phyloP scores from a whole-genome alignment of 2,329 filamentous ascomycete genomes.

The Calonectria ilicicola region DNA sequence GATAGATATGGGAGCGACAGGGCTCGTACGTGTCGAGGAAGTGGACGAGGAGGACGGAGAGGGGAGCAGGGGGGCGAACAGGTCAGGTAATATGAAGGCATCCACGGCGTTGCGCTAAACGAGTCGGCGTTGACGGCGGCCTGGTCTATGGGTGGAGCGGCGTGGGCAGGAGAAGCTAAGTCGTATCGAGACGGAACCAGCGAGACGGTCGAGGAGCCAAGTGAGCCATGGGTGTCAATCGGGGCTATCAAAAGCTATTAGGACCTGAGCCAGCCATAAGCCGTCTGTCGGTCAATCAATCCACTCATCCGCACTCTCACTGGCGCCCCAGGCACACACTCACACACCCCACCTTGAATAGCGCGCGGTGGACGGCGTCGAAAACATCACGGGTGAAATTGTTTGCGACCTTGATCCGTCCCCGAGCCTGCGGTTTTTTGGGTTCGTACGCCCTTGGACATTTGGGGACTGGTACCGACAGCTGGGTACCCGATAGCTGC shows the following conservation, averaged over 20 bases:
- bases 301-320: not conserved
- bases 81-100: conserved; percentile 45
- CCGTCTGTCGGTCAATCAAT: not conserved
- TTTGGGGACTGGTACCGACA: conserved; percentile 38
- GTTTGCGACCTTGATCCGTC: not conserved
- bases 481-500: conserved; percentile 37
- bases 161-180: conserved; percentile 30
- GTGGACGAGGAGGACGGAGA: conserved; percentile 20
- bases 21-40: conserved; percentile 1
- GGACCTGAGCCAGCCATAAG: not conserved
- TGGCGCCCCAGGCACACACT: not conserved
- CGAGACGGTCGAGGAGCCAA: conserved; percentile 18
- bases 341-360: not conserved
- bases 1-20: conserved; percentile 9
- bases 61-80: conserved; percentile 34
- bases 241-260: not conserved
- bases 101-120: conserved; percentile 44
- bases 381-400: not conserved
- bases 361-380: not conserved
- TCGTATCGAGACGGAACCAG: conserved; percentile 29
- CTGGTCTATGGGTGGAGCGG: conserved; percentile 39
- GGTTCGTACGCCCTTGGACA: conserved; percentile 12
- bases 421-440: not conserved
- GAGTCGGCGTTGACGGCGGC: conserved; percentile 44
- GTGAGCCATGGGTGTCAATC: not conserved